Percentiles rank a stretch among this genome's conserved stretches.
Evolutionary conservation across 768 basidiomycete species (phyloP).

Genomic region (Collybia mongolica): DNA sequence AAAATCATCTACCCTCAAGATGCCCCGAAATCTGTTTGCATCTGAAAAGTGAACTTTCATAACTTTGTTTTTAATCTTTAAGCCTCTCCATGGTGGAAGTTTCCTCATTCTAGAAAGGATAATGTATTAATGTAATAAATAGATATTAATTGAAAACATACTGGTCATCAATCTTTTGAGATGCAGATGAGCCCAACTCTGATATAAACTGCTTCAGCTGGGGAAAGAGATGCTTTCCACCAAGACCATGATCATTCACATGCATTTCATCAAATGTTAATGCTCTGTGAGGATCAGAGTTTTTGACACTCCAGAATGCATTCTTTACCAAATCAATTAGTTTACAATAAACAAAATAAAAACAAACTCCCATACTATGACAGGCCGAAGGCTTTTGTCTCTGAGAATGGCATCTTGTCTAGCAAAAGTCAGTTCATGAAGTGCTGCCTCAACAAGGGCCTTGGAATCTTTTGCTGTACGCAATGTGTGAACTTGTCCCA

Average conservation of each 20-base stretch:
- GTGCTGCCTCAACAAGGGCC: background rate
- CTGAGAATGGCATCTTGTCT: background rate
- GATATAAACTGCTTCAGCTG: conserved; percentile 13
- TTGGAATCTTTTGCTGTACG: background rate
- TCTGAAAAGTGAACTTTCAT: conserved; percentile 13
- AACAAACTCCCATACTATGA: background rate
- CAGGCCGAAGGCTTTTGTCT: background rate
- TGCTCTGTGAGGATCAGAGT: conserved; percentile 22
- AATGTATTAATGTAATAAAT: too few relatives aligned
- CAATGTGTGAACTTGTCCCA: background rate
- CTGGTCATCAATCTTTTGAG: too few relatives aligned
- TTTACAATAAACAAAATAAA: background rate
- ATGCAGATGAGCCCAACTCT: background rate
- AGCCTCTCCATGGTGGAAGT: conserved; percentile 9
- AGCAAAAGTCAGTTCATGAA: too few relatives aligned
- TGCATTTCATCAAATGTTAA: conserved; percentile 28
- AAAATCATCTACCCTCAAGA: conserved; percentile 5
- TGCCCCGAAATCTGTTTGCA: conserved; percentile 8
- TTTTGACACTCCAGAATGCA: conserved; percentile 25
- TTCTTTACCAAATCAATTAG: conserved; percentile 10
- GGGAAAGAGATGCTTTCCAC: conserved; percentile 21
- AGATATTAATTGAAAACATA: too few relatives aligned
- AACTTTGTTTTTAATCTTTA: conserved; percentile 8
- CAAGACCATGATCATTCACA: conserved; percentile 18
- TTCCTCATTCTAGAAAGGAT: too few relatives aligned